Conservation (phyloP, 306 rosid species). For the Sicyos edulis region DNA sequence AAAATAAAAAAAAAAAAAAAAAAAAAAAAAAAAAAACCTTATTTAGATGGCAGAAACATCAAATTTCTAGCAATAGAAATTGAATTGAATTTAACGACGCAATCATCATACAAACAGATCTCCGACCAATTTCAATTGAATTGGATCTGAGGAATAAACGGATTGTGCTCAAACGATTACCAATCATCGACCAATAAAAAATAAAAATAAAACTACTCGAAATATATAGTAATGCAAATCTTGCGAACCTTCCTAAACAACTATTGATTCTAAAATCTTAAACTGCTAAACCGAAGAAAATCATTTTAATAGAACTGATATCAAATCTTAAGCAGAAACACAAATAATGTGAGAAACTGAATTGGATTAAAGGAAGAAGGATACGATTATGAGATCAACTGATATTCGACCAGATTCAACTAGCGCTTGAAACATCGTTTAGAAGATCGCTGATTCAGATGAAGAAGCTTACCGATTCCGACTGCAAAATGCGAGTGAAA, state of each 20-base stretch:
- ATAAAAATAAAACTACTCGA: not conserved
- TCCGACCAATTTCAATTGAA: not conserved
- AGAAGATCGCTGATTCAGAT: not conserved
- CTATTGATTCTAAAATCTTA: not conserved
- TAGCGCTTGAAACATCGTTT: not conserved
- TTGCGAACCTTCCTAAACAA: constrained; percentile 1
- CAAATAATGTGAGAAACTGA: not conserved
- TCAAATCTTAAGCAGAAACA: not conserved
- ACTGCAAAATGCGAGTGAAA: not conserved
- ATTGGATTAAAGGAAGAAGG: not conserved
- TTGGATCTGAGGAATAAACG: not conserved
- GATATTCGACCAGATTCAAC: not conserved
- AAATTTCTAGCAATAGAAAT: not conserved
- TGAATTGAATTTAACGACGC: not conserved
- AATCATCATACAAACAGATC: not conserved
- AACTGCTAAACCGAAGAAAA: not conserved
- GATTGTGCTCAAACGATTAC: not conserved
- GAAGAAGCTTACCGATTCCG: constrained; percentile 14
- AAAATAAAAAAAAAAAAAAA: no score
- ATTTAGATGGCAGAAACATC: not conserved
- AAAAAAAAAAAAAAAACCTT: no score
- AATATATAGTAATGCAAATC: not conserved
- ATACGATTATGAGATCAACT: not conserved
- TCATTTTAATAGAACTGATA: not conserved
- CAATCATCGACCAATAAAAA: not conserved